Conservation (phyloP, 768 basidiomycete species). For the Trametopsis cervina region DNA sequence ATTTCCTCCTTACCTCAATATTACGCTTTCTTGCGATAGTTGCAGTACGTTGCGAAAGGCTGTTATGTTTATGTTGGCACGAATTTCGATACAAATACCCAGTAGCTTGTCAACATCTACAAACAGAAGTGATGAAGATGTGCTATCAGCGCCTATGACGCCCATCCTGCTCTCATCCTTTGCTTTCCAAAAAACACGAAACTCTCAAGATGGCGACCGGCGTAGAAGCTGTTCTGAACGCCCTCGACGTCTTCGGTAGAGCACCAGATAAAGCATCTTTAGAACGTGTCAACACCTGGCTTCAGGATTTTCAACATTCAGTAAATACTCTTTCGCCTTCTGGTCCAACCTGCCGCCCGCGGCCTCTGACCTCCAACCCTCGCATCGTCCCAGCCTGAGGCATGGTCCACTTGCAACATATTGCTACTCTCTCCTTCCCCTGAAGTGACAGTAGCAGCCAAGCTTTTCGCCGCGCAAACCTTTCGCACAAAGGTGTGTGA, state of each 20-base stretch:
- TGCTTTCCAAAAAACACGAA: background rate
- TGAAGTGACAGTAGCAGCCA: slow-evolving; percentile 71
- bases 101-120: slow-evolving; percentile 22
- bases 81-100: slow-evolving; percentile 25
- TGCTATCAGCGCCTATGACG: slow-evolving; percentile 6
- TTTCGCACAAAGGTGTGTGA: slow-evolving; percentile 82
- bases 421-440: slow-evolving; percentile 75
- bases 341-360: slow-evolving; percentile 46
- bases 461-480: slow-evolving; percentile 94
- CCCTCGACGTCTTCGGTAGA: slow-evolving; percentile 71
- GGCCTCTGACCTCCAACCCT: slow-evolving; percentile 60
- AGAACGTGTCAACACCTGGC: slow-evolving; percentile 88
- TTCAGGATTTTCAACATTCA: slow-evolving; percentile 98
- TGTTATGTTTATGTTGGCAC: slow-evolving; percentile 16
- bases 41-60: slow-evolving; percentile 11
- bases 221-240: slow-evolving; percentile 66
- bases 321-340: slow-evolving; percentile 79
- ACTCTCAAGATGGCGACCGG: slow-evolving; percentile 24
- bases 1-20: slow-evolving; percentile 19
- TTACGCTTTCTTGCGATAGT: slow-evolving; percentile 16
- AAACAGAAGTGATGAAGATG: slow-evolving; percentile 18
- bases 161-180: background rate
- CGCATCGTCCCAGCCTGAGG: slow-evolving; percentile 79
- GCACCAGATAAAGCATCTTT: slow-evolving; percentile 80
- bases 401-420: slow-evolving; percentile 93